Conservation (phyloP, 2,329 filamentous ascomycete genomes). For the Monilinia laxa region DNA sequence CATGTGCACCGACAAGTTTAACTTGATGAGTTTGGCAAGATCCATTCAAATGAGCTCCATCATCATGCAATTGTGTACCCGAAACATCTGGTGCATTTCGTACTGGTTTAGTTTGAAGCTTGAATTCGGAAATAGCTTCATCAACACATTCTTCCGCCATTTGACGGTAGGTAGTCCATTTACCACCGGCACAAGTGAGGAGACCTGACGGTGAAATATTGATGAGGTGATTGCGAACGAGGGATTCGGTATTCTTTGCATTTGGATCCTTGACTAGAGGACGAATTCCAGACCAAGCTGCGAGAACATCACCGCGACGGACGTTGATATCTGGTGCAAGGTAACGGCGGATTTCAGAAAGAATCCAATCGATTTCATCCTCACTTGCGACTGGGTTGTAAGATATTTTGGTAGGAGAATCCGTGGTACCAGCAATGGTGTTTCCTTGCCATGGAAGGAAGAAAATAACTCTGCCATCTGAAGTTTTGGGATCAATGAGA, state of each 20-base stretch:
- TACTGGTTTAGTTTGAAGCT: slow-evolving; percentile 57
- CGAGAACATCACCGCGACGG: slow-evolving; percentile 80
- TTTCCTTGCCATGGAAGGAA: slow-evolving; percentile 93
- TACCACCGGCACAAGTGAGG: slow-evolving; percentile 82
- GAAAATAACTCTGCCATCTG: slow-evolving; percentile 87
- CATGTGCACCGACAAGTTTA: slow-evolving; percentile 78
- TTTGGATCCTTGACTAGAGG: slow-evolving; percentile 85
- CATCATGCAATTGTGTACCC: slow-evolving; percentile 68
- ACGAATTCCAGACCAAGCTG: slow-evolving; percentile 85
- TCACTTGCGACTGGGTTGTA: slow-evolving; percentile 75
- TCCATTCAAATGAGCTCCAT: slow-evolving; percentile 68
- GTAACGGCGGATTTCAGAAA: slow-evolving; percentile 79
- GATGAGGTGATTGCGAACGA: slow-evolving; percentile 84
- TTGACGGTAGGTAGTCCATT: slow-evolving; percentile 91
- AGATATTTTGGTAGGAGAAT: slow-evolving; percentile 71
- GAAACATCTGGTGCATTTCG: slow-evolving; percentile 64
- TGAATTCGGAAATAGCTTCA: slow-evolving; percentile 69
- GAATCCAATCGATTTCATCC: slow-evolving; percentile 84
- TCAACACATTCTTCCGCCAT: slow-evolving; percentile 92
- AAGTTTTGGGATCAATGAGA: slow-evolving; percentile 81
- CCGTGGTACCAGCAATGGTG: slow-evolving; percentile 86
- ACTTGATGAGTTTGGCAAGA: slow-evolving; percentile 82
- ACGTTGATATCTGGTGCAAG: slow-evolving; percentile 82
- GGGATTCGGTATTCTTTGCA: slow-evolving; percentile 79
- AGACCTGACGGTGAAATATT: slow-evolving; percentile 77